Percentiles rank a stretch among this genome's conserved stretches.
phyloP scores from a whole-genome alignment of 2,329 filamentous ascomycete species.

The Tothia fuscella region DNA sequence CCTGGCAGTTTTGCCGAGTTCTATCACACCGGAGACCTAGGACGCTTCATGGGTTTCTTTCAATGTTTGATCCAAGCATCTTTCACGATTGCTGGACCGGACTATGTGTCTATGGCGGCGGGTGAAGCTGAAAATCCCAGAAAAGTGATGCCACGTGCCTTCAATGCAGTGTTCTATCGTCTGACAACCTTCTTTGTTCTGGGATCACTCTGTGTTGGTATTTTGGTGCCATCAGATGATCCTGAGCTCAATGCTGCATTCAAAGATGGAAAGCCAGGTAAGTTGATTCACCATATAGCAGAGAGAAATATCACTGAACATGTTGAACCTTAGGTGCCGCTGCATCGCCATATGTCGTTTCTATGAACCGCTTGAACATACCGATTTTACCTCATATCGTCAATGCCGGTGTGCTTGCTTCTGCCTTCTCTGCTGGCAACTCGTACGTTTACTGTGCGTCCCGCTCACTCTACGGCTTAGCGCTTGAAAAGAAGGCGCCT shows the following conservation, averaged over 20 bases:
- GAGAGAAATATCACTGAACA: too few species aligned
- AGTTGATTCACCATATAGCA: too few species aligned
- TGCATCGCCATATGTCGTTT: slow-evolving; percentile 54
- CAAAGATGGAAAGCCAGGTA: slow-evolving; percentile 42
- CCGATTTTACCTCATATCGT: slow-evolving; percentile 55
- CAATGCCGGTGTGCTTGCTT: slow-evolving; percentile 59
- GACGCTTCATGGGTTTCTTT: slow-evolving; percentile 65
- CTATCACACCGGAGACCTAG: slow-evolving; percentile 53
- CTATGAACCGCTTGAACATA: slow-evolving; percentile 56
- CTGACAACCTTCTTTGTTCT: slow-evolving; percentile 65
- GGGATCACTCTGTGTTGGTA: slow-evolving; percentile 59
- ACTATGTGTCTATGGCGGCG: slow-evolving; percentile 54
- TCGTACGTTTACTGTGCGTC: slow-evolving; percentile 43
- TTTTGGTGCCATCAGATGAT: slow-evolving; percentile 60
- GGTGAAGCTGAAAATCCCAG: slow-evolving; percentile 63
- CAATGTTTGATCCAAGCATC: slow-evolving; percentile 61
- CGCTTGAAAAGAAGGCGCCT: slow-evolving; percentile 42
- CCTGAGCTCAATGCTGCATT: slow-evolving; percentile 49
- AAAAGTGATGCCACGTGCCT: slow-evolving; percentile 57
- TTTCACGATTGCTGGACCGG: slow-evolving; percentile 56
- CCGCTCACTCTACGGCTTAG: slow-evolving; percentile 40
- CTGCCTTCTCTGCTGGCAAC: slow-evolving; percentile 52
- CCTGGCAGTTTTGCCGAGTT: slow-evolving; percentile 60
- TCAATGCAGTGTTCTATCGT: slow-evolving; percentile 69
- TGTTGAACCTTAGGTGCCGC: too few species aligned